A percentile compares a stretch with the other conserved stretches of the same genome.
Evolutionary conservation across 495 filamentous ascomycete genomes (phyloP).

Genomic region (Tuber melanosporum): DNA sequence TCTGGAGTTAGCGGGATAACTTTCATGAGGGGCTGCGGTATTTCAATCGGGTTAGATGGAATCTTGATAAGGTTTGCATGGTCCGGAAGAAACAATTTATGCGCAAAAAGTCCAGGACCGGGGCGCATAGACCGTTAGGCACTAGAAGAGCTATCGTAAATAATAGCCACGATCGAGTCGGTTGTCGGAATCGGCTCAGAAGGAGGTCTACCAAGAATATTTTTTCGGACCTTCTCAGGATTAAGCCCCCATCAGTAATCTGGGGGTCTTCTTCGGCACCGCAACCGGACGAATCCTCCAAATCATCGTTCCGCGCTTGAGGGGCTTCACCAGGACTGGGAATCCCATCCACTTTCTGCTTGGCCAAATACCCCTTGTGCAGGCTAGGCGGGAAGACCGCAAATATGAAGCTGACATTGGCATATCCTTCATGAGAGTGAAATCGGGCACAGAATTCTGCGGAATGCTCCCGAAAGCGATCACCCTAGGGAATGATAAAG

Average conservation of each 20-base stretch:
- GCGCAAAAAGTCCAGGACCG: constrained; percentile 26
- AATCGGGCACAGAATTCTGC: constrained; percentile 23
- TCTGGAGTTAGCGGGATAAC: constrained; percentile 19
- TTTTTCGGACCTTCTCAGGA: constrained; percentile 18
- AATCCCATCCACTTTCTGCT: neutral
- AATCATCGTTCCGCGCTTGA: neutral
- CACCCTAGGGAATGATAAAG: constrained; percentile 5
- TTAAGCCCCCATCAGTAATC: constrained; percentile 18
- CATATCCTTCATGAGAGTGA: constrained; percentile 27
- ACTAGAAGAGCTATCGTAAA: constrained; percentile 27
- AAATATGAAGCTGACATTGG: constrained; percentile 29
- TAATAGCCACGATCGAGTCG: constrained; percentile 18
- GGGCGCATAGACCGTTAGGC: constrained; percentile 12
- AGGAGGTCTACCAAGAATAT: constrained; percentile 16
- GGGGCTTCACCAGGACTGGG: neutral
- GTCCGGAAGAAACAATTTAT: constrained; percentile 10
- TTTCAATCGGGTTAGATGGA: constrained; percentile 26
- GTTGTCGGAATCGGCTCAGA: constrained; percentile 18
- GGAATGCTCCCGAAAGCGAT: constrained; percentile 14
- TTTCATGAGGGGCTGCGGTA: constrained; percentile 27
- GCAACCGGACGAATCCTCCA: constrained; percentile 7
- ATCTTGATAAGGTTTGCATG: constrained; percentile 10
- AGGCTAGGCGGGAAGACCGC: constrained; percentile 34
- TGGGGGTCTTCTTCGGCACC: constrained; percentile 2
- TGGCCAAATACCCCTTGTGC: neutral